Base-by-base conservation (phyloP, 257 asterid species). In the Mentha longifolia region DNA sequence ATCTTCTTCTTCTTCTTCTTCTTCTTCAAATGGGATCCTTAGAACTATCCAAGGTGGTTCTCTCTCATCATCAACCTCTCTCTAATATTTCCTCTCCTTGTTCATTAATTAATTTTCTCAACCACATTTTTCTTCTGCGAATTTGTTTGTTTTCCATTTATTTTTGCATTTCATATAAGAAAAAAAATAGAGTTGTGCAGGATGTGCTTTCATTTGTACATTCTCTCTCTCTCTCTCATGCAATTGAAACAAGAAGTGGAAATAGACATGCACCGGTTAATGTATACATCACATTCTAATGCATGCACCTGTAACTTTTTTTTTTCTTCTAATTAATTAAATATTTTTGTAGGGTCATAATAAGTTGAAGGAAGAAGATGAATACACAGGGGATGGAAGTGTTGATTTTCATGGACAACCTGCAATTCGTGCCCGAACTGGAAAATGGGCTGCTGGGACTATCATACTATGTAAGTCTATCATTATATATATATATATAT, bases 401-500 rank as follows among this genome's bases (percentile, higher is more conserved):
- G 81, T 92, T 13, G 97, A 88, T 86, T 62, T 88, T 74, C 80
- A 83, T 68, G 98, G 98, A 30, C 74, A 62, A 17, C 93, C 93
- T 0, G 97, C 98, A 2, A 75, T 79, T 45, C 77, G 89, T 54
- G 77, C 68, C 9, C 74, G 31, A 60, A 80, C 85, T 12, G 98
- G 98, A 16, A 82, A 58, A 80, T 90, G 97, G 96, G 11, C 71
- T 17, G 98, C 97, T 56, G 98, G 95, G 61, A 70, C 45, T 33
- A 73, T 92, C 76, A 81, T 92, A 11, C 92, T 92, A 17, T 4
- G 98, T 92, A 76, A 83, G 97, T 67, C 11, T 54, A 12, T 13
- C 42, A 22, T 22, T 22, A 22, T 22, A 22, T 22, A 1, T 22
- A 55, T 2, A 28, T 28, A 28, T 28, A 28, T 28, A 28, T 28